A percentile compares a stretch with the other conserved stretches of the same genome.
Conservation (phyloP, 371 early-diverging fungal genomes). For the Rhizopus sp. region DNA sequence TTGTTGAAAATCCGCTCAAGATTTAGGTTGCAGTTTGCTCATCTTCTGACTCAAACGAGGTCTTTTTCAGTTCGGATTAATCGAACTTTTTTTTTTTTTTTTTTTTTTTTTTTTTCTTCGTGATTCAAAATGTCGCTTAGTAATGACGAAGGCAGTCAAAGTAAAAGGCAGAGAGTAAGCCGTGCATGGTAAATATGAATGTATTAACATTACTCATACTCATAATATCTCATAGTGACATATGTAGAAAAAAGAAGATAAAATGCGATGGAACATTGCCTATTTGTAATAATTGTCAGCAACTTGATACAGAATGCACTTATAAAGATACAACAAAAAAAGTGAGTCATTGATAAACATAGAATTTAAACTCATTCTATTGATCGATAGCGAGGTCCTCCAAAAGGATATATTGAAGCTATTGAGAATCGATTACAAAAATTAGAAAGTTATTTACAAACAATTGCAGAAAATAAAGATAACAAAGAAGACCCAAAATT, state of each 20-base stretch:
- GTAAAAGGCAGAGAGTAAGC: conserved; percentile 43
- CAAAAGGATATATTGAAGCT: conserved; percentile 74
- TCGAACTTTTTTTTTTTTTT: no score
- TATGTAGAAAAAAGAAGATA: conserved; percentile 64
- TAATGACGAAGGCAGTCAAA: conserved; percentile 13
- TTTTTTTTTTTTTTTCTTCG: no score
- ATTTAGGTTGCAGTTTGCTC: no score
- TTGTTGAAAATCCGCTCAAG: no score
- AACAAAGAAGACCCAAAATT: conserved; percentile 49
- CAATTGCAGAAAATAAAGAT: conserved; percentile 37
- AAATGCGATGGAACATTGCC: conserved; percentile 63
- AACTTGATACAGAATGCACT: conserved; percentile 40
- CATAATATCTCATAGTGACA: conserved; percentile 35
- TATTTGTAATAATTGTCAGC: conserved; percentile 51
- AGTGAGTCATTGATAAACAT: conserved; percentile 20
- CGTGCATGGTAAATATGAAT: conserved; percentile 44
- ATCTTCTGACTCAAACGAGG: no score
- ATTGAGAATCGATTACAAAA: conserved; percentile 67
- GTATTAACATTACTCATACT: not conserved
- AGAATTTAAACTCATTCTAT: not conserved
- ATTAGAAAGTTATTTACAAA: conserved; percentile 56
- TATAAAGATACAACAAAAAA: conserved; percentile 51
- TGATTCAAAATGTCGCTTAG: conserved; percentile 13
- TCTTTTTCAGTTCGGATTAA: no score
- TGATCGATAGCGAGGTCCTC: conserved; percentile 55